These are phyloP conservation scores for Kodamaea neixiangensis DNA, from an alignment of 805 yeast genomes.

Conservation along the genomic window DNA sequence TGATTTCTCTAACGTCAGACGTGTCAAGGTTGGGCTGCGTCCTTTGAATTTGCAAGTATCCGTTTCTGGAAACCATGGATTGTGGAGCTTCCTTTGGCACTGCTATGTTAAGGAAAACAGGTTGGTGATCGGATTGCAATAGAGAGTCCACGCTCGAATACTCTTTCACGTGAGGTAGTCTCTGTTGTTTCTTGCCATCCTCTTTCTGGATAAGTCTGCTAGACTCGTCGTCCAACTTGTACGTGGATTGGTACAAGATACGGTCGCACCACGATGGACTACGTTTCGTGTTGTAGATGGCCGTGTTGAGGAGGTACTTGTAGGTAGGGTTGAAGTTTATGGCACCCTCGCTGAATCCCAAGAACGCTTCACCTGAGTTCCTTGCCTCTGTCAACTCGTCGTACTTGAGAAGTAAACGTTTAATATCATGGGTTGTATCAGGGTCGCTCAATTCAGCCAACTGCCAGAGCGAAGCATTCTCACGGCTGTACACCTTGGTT, in stretches of 20 bases:
- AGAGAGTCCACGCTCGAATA: slow-evolving; percentile 54
- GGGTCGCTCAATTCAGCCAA: slow-evolving; percentile 17
- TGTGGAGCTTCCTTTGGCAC: slow-evolving; percentile 48
- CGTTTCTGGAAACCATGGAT: slow-evolving; percentile 27
- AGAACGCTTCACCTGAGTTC: slow-evolving; percentile 47
- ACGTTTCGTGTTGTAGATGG: slow-evolving; percentile 58
- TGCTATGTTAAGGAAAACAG: slow-evolving; percentile 58
- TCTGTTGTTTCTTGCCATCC: neutral
- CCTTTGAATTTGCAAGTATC: slow-evolving; percentile 33
- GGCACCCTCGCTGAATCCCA: slow-evolving; percentile 67
- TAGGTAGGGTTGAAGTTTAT: slow-evolving; percentile 78
- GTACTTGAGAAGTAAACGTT: slow-evolving; percentile 26
- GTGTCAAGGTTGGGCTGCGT: slow-evolving; percentile 8
- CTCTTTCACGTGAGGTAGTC: slow-evolving; percentile 27
- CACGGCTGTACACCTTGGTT: slow-evolving; percentile 20
- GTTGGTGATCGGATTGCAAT: slow-evolving; percentile 74
- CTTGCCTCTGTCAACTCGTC: slow-evolving; percentile 56
- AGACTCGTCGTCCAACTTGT: slow-evolving; percentile 15
- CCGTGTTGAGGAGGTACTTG: slow-evolving; percentile 57
- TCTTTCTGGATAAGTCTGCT: neutral
- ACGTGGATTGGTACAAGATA: slow-evolving; percentile 57
- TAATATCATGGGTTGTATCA: slow-evolving; percentile 12
- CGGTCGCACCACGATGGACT: slow-evolving; percentile 93
- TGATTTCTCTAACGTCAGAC: slow-evolving; percentile 5
- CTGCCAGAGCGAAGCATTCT: slow-evolving; percentile 22